Base-by-base conservation (phyloP, 2,329 filamentous ascomycete species). In the Aspergillus proliferans region DNA sequence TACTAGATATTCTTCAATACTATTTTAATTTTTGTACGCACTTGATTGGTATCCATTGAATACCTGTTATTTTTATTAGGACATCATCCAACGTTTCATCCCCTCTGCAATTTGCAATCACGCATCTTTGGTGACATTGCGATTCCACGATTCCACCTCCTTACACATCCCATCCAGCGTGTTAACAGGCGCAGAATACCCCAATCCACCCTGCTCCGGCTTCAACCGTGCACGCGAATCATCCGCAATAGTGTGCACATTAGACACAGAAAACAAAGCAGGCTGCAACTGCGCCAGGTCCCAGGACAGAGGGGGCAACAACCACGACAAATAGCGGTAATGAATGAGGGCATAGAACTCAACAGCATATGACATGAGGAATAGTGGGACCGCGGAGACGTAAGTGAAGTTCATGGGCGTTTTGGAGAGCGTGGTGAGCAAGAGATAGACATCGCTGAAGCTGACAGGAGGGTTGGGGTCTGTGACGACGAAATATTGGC, bases 401-500 rank as follows among this genome's bases (percentile, higher is more conserved):
- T 22, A 42, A 0, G 63, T 58, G 44, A 68, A 69, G 0, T 49
- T 49, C 9, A 62, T 49, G 10, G 66, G 66, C 1, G 62, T 64
- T 46, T 58, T 60, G 47, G 63, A 52, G 12, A 67, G 54, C 1
- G 59, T 66, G n/a, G 30, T 46, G 7, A 68, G 53, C 6, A 64
- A 43, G 12, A 55, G 60, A 47, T 68, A 67, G 41, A 70, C 10
- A 46, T 70, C 65, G 9, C 47, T 46, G 48, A 67, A 69, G 9
- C 58, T 47, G 26, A 66, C 49, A 28, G 77, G 70, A 4, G 74
- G 71, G 24, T 76, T 77, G 1, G 66, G 68, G 44, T 82, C 79
- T 2, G 75, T 78, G 19, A 82, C 70, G 36, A 71, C 59, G 57
- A 77, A 81, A 12, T 77, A 70, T 33, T 74, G 68, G 24, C 76